These are phyloP conservation scores for Leccinum variicolor DNA, from an alignment of 768 basidiomycete species.

Conservation along the genomic window DNA sequence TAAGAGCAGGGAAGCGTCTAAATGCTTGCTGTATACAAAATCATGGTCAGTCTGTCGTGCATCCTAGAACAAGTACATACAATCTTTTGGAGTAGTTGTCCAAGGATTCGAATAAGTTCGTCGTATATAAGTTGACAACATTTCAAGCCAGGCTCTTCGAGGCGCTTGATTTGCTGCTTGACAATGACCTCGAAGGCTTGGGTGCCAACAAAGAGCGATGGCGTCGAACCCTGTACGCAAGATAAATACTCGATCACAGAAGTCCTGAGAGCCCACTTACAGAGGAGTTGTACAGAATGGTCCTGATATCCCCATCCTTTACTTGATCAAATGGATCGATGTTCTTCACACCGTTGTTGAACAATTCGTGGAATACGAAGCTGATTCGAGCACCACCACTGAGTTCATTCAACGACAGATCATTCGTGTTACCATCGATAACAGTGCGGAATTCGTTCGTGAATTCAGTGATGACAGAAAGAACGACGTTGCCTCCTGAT, in stretches of 20 bases:
- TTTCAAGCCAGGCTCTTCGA: constrained; percentile 92
- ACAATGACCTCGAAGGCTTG: constrained; percentile 98
- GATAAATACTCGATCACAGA: background rate
- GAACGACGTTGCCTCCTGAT: constrained; percentile 87
- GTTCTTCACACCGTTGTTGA: constrained; percentile 91
- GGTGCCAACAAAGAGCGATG: constrained; percentile 94
- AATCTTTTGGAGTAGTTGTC: constrained; percentile 86
- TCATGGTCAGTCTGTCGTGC: background rate
- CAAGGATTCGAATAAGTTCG: constrained; percentile 93
- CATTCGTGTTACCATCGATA: constrained; percentile 97
- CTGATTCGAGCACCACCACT: constrained; percentile 99
- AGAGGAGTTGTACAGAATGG: constrained; percentile 95
- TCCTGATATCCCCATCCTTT: constrained; percentile 97
- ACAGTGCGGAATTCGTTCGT: constrained; percentile 94
- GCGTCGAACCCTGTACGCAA: constrained; percentile 77
- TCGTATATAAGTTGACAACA: constrained; percentile 97
- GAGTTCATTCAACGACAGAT: constrained; percentile 91
- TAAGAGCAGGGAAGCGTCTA: constrained; percentile 93
- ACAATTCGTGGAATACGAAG: constrained; percentile 98
- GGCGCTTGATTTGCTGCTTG: constrained; percentile 96
- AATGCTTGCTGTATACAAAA: constrained; percentile 73
- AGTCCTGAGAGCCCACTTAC: constrained; percentile 43
- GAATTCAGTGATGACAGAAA: constrained; percentile 98
- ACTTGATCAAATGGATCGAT: constrained; percentile 99
- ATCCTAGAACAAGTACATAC: constrained; percentile 42